Evolutionary conservation across 2,329 filamentous ascomycete genomes (phyloP), one percentile per base, ranked within the genome.

Genomic region (Aspergillus vadensis): DNA sequence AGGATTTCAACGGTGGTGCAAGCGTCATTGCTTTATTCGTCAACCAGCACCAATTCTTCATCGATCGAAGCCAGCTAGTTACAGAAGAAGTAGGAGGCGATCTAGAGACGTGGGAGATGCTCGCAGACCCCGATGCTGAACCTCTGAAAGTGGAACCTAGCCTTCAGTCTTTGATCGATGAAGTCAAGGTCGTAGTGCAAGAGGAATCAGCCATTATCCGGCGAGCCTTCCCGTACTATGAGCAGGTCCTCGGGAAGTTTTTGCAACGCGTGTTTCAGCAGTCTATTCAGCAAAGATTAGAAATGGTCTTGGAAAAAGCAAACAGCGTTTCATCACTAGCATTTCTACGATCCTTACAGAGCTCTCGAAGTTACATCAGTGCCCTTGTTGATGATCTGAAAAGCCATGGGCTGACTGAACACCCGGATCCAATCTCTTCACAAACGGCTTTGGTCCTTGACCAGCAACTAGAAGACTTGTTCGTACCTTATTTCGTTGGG

Each of bases 11-110:
- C 75, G 92, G 95, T 55, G 95, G 95, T 55, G 88, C 92, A 59
- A 98, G 93, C 74, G 95, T 98, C 61, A 96, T 97, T 76, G 94
- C 91, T 14, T 84, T 94, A 10, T 99, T 98, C 76, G 94, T 99
- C 72, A 99, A 99, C 73, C 95, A 99, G 76, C 96, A 99, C 78
- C 92, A 97, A 72, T 99, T 99, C 83, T 99, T 99, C 79, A 97
- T 99, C 72, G 95, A 98, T 73, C 85, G 93, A 25, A 95, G 92
- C 67, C 94, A 98, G 75, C 82, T 99, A 59, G 89, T 97, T 53
- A 90, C 89, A 0, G 93, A 97, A 70, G 93, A 97, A 74, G 86
- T 96, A 43, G 75, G 75, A 23, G 79, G 79, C 27, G 79, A 82
- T 63, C 70, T 74, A n/a, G 79, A 92, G 63, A 89, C 87, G 2